phyloP scores from a whole-genome alignment of 331 rosid species.

The Arachis monticola region DNA sequence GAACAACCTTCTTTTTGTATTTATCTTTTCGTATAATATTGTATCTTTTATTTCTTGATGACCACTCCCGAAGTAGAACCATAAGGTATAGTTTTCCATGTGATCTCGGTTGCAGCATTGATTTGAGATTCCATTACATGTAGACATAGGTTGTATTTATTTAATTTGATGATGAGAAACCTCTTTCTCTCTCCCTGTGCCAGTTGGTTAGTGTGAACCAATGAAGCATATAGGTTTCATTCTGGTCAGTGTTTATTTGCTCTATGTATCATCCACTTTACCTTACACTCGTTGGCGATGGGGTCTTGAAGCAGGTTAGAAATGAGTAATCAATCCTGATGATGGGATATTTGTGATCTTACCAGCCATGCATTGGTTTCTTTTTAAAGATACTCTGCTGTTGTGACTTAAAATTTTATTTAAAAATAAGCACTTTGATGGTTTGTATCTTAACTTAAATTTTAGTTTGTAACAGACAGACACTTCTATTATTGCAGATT shows the following conservation, averaged over 20 bases:
- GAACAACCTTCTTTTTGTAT: constrained; percentile 42
- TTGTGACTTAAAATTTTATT: background rate
- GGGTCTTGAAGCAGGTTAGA: constrained; percentile 3
- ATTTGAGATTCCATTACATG: constrained; percentile 15
- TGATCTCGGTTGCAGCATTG: background rate
- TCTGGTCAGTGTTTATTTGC: constrained; percentile 5
- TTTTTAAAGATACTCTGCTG: constrained; percentile 15
- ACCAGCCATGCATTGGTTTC: constrained; percentile 3
- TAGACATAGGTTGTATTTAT: constrained; percentile 1
- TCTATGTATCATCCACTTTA: constrained; percentile 16
- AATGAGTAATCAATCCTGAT: constrained; percentile 17
- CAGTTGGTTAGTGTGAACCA: constrained; percentile 15
- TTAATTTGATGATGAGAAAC: constrained; percentile 23
- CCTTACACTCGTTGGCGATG: constrained; percentile 20
- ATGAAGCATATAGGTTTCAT: constrained; percentile 19
- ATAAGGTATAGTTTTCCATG: background rate
- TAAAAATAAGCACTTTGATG: constrained; percentile 16
- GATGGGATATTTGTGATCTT: constrained; percentile 24
- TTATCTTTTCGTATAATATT: background rate
- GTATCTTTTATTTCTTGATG: constrained; percentile 22
- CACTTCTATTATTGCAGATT: constrained; percentile 59
- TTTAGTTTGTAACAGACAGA: constrained; percentile 33
- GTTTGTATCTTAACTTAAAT: constrained; percentile 24
- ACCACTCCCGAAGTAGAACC: background rate
- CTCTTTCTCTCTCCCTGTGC: constrained; percentile 5